phyloP scores from a whole-genome alignment of 805 yeast species.

The Saturnispora gosingensis region DNA sequence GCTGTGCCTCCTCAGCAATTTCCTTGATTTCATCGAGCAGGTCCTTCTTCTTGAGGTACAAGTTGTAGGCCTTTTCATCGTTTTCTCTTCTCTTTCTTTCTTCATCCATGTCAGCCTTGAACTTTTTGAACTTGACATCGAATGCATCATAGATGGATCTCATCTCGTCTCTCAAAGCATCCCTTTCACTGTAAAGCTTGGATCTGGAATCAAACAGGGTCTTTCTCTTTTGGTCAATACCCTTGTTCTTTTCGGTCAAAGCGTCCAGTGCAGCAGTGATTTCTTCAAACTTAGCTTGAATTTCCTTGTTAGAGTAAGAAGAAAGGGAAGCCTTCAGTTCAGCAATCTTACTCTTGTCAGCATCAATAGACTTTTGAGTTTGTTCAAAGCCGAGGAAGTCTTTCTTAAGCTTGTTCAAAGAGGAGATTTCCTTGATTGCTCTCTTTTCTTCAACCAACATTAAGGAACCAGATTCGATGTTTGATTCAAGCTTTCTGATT shows the following conservation, averaged over 20 bases:
- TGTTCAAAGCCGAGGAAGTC: slow-evolving; percentile 67
- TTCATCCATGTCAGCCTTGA: slow-evolving; percentile 55
- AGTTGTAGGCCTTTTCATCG: slow-evolving; percentile 48
- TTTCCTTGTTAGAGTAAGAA: slow-evolving; percentile 50
- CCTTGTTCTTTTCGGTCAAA: slow-evolving; percentile 49
- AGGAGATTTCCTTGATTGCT: slow-evolving; percentile 73
- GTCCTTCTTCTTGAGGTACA: slow-evolving; percentile 43
- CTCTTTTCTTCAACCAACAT: slow-evolving; percentile 88
- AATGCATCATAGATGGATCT: slow-evolving; percentile 63
- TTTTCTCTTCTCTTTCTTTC: slow-evolving; percentile 62
- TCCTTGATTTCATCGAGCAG: slow-evolving; percentile 53
- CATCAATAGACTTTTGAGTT: slow-evolving; percentile 71
- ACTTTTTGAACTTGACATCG: slow-evolving; percentile 65
- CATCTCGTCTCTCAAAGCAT: slow-evolving; percentile 56
- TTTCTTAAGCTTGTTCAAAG: slow-evolving; percentile 71
- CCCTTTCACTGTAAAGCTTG: slow-evolving; percentile 57
- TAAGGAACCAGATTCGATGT: slow-evolving; percentile 69
- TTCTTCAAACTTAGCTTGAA: slow-evolving; percentile 58
- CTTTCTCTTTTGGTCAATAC: slow-evolving; percentile 57
- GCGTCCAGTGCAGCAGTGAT: slow-evolving; percentile 63
- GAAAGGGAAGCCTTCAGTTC: slow-evolving; percentile 62
- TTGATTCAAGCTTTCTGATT: slow-evolving; percentile 56
- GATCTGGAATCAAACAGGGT: slow-evolving; percentile 55
- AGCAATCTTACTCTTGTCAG: slow-evolving; percentile 64
- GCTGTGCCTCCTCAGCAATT: slow-evolving; percentile 57